Percentiles rank a stretch among this genome's conserved stretches.
Conservation (phyloP, 495 filamentous ascomycete genomes). For the Corynascus novoguineensis region DNA sequence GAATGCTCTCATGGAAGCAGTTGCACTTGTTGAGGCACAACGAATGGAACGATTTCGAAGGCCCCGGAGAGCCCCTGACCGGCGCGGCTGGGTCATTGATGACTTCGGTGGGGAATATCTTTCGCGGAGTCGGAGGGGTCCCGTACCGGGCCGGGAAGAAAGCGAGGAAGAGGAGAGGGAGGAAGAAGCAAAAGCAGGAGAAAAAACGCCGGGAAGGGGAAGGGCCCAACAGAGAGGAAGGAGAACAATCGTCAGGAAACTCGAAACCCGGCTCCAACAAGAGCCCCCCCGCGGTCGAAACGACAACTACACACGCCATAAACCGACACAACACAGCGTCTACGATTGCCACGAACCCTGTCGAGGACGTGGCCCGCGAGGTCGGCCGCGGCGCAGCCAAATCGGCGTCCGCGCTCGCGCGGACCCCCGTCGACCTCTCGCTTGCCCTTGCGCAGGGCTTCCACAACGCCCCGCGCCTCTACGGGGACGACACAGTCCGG, state of each 20-base stretch:
- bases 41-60: constrained; percentile 77
- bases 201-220: constrained; percentile 12
- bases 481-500: constrained; percentile 50
- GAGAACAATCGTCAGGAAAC: neutral
- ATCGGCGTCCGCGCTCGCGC: constrained; percentile 43
- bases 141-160: constrained; percentile 52
- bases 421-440: constrained; percentile 60
- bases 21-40: constrained; percentile 61
- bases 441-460: constrained; percentile 74
- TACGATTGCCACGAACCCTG: constrained; percentile 28
- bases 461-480: constrained; percentile 75
- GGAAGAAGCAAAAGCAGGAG: constrained; percentile 36
- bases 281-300: constrained; percentile 12
- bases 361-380: constrained; percentile 36
- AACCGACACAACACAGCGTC: constrained; percentile 13
- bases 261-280: neutral
- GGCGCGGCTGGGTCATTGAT: constrained; percentile 55
- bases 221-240: neutral
- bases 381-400: constrained; percentile 44
- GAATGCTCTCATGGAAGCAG: constrained; percentile 56
- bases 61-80: constrained; percentile 68
- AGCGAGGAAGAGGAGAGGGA: constrained; percentile 43
- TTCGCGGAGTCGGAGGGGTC: constrained; percentile 53
- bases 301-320: constrained; percentile 22
- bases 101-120: constrained; percentile 47